These are phyloP conservation scores for Saccharum officinarum DNA, from an alignment of 176 grass and related monocot species.

Conservation along the genomic window DNA sequence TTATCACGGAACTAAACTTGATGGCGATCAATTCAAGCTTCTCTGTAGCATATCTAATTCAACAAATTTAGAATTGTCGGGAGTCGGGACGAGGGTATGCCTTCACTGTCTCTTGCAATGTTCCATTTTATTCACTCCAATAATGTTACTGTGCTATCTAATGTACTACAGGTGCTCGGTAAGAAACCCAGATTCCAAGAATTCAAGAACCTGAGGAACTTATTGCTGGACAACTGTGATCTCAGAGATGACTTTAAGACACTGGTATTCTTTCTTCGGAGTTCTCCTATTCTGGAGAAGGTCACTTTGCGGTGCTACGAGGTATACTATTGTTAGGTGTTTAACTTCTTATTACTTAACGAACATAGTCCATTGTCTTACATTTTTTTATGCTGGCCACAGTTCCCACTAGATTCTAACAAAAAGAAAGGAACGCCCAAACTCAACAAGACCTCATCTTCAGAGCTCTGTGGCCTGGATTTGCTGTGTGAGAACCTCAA, in stretches of 20 bases:
- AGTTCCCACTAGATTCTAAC: neutral
- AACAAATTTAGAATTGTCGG: neutral
- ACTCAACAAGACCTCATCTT: neutral
- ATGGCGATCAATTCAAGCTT: neutral
- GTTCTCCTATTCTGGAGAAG: neutral
- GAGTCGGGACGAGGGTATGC: neutral
- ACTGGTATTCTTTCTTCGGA: neutral
- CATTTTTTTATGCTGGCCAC: neutral
- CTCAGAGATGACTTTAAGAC: neutral
- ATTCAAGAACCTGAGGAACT: neutral
- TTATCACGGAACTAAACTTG: neutral
- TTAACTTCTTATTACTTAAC: neutral
- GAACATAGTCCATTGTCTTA: neutral
- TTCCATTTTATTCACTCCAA: neutral
- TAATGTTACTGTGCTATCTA: neutral
- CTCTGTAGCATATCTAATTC: neutral
- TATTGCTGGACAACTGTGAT: neutral
- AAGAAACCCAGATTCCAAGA: neutral
- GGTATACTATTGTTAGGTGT: neutral
- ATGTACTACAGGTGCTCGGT: neutral
- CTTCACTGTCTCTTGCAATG: neutral
- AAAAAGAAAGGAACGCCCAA: neutral
- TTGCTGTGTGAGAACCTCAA: neutral
- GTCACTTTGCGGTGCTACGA: neutral
- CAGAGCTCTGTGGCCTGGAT: neutral